Base-by-base conservation (phyloP, 2,329 filamentous ascomycete species). In the Parascedosporium putredinis region DNA sequence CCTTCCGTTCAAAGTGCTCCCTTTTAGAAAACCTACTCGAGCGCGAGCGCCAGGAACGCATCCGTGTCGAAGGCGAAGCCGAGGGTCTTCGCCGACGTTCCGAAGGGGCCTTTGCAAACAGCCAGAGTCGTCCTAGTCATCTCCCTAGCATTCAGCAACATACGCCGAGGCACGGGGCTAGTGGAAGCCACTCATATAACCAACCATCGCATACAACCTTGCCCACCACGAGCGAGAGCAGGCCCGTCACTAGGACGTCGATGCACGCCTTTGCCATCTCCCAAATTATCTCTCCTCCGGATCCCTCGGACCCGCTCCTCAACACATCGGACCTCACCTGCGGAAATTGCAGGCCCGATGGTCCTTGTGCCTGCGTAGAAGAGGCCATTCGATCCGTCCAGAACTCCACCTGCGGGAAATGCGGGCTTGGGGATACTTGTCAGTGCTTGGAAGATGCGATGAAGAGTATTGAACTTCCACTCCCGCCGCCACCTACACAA, bases 351-450 rank as follows among this genome's bases (percentile, higher is more conserved):
- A 70, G 70, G 18, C 66, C 74, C 6, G 68, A 67, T 23, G 73
- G 74, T 5, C 63, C 65, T 2, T 83, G 80, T 61, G 73, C 74
- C 9, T 84, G 80, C 59, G 74, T 75, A 45, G 78, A 83, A 20
- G 71, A 78, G 53, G 77, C 72, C 25, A 65, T 83, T 44, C 47
- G 47, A 29, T 44, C 47, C 6, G 68, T 71, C n/a, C 68, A 67
- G n/a, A 67, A 75, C 29, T 61, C 71, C 22, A 81, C 78, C 20
- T 89, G 84, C 61, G 79, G 76, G 45, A 80, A 79, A 50, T 89
- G 86, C 62, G 77, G 74, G 16, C 66, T 79, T 6, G 78, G 75
- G 44, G 72, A 73, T 6, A 74, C 75, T 47, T 89, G 86, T 57
- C 74, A 80, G 57, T 86, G 83, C 54, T 71, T 83, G 29, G 70